Conservation (phyloP, 2,329 filamentous ascomycete genomes). For the Amauroascus verrucosus region DNA sequence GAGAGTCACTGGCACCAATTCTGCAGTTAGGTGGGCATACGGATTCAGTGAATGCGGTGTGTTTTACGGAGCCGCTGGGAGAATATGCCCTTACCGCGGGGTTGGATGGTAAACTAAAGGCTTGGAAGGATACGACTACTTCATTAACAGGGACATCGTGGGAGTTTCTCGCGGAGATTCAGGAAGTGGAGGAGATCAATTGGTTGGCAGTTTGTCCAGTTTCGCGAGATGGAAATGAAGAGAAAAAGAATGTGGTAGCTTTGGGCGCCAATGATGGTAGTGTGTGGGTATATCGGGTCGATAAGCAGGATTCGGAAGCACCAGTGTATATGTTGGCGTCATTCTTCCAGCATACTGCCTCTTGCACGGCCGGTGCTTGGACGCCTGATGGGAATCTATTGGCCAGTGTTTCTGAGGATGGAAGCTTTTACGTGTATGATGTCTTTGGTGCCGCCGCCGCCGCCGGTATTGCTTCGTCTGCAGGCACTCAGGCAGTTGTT, state of each 20-base stretch:
- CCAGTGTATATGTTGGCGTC: conserved; percentile 75
- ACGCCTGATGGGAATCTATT: conserved; percentile 76
- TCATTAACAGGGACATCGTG: conserved; percentile 44
- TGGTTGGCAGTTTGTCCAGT: conserved; percentile 73
- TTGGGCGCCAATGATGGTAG: conserved; percentile 82
- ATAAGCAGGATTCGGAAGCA: conserved; percentile 49
- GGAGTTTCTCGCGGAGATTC: conserved; percentile 63
- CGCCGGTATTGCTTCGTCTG: conserved; percentile 47
- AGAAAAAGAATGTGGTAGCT: conserved; percentile 70
- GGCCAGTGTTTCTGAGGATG: conserved; percentile 80
- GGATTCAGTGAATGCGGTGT: conserved; percentile 78
- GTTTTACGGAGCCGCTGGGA: conserved; percentile 73
- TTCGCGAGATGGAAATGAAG: conserved; percentile 30
- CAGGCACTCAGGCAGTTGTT: conserved; percentile 56
- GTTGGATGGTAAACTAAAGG: conserved; percentile 70
- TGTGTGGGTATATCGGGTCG: conserved; percentile 91
- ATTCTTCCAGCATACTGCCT: conserved; percentile 79
- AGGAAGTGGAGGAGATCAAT: conserved; percentile 91
- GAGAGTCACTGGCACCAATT: conserved; percentile 53
- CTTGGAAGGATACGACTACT: conserved; percentile 48
- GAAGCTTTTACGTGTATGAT: conserved; percentile 84
- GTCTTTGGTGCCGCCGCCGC: conserved; percentile 70
- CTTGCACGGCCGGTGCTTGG: conserved; percentile 86
- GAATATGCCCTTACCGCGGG: conserved; percentile 80
- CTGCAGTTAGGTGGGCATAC: conserved; percentile 78